Evolutionary conservation across 441 rosid genomes (phyloP).

Genomic region (Flueggea neowawraea): DNA sequence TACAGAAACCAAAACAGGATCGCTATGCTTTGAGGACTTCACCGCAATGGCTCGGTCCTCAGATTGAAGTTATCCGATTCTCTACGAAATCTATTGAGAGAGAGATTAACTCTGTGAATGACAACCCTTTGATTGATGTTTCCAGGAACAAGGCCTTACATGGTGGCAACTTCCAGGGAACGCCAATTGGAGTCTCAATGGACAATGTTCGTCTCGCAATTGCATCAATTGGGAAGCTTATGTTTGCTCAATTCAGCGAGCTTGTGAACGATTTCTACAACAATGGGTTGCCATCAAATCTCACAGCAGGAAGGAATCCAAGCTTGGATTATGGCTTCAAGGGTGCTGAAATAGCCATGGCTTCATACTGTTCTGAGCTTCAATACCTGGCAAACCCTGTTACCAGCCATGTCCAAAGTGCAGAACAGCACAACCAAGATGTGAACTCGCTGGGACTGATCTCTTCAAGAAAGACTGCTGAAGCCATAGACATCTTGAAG

Average conservation of each 20-base stretch:
- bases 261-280: constrained; percentile 85
- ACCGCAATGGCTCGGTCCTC: constrained; percentile 77
- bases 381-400: constrained; percentile 69
- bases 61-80: constrained; percentile 57
- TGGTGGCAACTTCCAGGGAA: constrained; percentile 90
- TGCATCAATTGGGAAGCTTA: constrained; percentile 59
- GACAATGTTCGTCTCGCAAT: constrained; percentile 60
- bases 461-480: constrained; percentile 72
- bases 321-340: constrained; percentile 89
- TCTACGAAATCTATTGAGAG: constrained; percentile 66
- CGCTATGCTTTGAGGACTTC: constrained; percentile 70
- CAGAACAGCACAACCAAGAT: constrained; percentile 69
- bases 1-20: constrained; percentile 75
- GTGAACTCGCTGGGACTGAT: constrained; percentile 69
- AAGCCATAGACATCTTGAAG: constrained; percentile 60
- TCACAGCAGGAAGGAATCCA: constrained; percentile 59
- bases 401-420: constrained; percentile 60
- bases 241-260: constrained; percentile 89
- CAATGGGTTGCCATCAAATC: constrained; percentile 82
- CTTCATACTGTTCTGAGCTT: constrained; percentile 76
- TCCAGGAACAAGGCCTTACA: constrained; percentile 73
- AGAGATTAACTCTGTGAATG: constrained; percentile 70
- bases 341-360: constrained; percentile 89
- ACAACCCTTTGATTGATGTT: constrained; percentile 76
- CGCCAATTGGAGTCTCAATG: constrained; percentile 87